Evolutionary conservation across 2,329 filamentous ascomycete species (phyloP).

Genomic region (Pseudocercospora cruenta): DNA sequence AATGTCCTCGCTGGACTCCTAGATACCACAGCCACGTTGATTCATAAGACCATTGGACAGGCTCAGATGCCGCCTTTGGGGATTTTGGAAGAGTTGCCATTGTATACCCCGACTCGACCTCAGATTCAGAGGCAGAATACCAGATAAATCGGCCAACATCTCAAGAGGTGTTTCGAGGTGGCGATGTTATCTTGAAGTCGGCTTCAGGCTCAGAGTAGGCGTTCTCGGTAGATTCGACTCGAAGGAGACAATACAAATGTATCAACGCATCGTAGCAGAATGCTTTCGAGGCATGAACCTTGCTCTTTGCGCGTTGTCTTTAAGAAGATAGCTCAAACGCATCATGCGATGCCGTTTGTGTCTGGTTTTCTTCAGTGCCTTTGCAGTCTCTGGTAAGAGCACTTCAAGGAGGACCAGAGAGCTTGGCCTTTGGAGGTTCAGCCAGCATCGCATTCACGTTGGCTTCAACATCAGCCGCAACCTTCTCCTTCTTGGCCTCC

Average conservation of each 20-base stretch:
- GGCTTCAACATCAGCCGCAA: conserved; percentile 44
- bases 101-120: conserved; percentile 10
- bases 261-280: not conserved
- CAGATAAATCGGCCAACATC: not conserved
- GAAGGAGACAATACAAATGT: not conserved
- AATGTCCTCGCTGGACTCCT: conserved; percentile 23
- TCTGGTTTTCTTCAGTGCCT: not conserved
- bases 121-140: conserved; percentile 3
- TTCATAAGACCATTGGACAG: conserved; percentile 19
- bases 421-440: conserved; percentile 44
- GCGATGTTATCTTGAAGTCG: not conserved
- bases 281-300: not conserved
- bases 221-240: not conserved
- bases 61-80: conserved; percentile 18
- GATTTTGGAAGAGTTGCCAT: conserved; percentile 15
- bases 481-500: conserved; percentile 29
- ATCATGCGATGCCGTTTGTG: not conserved
- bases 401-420: conserved; percentile 36
- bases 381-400: not conserved
- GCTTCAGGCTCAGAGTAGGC: not conserved
- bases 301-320: too few species aligned
- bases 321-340: too few species aligned
- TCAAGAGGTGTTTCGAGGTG: not conserved
- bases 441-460: conserved; percentile 46
- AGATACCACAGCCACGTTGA: conserved; percentile 19